Conservation (phyloP, 257 asterid species). For the Solanum sejunctum region DNA sequence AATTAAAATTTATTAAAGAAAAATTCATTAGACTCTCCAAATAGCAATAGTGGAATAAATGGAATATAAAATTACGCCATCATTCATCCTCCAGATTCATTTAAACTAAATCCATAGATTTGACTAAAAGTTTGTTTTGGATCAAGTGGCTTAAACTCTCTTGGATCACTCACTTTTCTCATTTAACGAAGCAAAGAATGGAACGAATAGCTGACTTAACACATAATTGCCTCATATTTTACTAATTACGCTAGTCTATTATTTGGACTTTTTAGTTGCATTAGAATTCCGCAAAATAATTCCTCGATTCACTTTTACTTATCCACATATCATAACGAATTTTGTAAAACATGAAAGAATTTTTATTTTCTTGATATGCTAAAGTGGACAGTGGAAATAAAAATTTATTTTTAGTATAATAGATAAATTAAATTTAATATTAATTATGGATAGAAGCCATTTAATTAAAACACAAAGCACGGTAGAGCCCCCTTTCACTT, state of each 20-base stretch:
- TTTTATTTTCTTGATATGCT: too few species aligned
- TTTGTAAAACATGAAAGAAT: too few species aligned
- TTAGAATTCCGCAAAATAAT: not conserved
- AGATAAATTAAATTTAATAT: too few species aligned
- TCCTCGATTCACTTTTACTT: too few species aligned
- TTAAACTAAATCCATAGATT: not conserved
- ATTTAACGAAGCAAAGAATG: not conserved
- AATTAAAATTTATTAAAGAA: not conserved
- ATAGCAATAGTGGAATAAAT: not conserved
- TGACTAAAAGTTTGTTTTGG: not conserved
- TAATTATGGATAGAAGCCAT: too few species aligned
- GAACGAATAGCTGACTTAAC: not conserved
- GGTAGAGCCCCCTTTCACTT: not conserved
- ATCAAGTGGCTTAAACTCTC: not conserved
- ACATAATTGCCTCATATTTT: not conserved
- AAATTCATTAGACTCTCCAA: not conserved
- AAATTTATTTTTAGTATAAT: too few species aligned
- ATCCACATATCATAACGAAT: too few species aligned
- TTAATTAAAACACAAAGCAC: not conserved
- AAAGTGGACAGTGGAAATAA: too few species aligned
- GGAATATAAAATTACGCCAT: not conserved
- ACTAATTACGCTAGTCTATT: not conserved
- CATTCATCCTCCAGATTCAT: not conserved
- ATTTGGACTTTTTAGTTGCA: not conserved
- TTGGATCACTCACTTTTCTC: not conserved